Evolutionary conservation across 1,284 basidiomycete species (phyloP).

Genomic region (Cutaneotrichosporon sp.): DNA sequence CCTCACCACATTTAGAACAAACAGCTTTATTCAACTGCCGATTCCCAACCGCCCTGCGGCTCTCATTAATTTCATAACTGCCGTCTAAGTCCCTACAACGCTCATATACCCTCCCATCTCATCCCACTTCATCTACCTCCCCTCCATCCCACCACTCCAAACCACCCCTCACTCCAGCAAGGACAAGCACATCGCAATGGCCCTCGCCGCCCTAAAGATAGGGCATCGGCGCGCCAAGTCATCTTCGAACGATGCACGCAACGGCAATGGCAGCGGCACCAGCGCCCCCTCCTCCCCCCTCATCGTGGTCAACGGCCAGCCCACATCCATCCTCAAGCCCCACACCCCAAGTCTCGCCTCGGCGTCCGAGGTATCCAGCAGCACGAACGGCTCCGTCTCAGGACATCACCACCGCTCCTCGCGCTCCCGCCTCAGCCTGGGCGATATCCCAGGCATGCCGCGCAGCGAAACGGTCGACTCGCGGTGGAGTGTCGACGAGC

Average conservation of each 20-base stretch:
- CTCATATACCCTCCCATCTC: neutral
- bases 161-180: neutral
- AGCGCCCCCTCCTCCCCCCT: neutral
- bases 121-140: neutral
- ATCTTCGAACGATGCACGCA: neutral
- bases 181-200: slow-evolving; percentile 1
- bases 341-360: neutral
- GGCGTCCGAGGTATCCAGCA: neutral
- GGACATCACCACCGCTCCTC: neutral
- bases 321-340: slow-evolving; percentile 1
- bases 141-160: neutral
- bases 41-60: neutral
- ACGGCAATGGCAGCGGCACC: neutral
- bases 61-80: neutral
- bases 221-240: slow-evolving; percentile 5
- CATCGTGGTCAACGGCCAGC: slow-evolving; percentile 3
- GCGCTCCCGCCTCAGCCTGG: neutral
- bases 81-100: neutral
- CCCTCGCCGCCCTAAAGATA: slow-evolving; percentile 7
- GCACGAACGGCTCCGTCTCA: too few species aligned
- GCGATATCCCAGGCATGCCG: neutral
- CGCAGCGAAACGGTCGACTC: neutral
- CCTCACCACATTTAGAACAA: too few species aligned
- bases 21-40: neutral
- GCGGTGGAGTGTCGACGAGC: neutral